phyloP scores from a whole-genome alignment of 148 eudicot genomes.

The Rhododendron simsii region DNA sequence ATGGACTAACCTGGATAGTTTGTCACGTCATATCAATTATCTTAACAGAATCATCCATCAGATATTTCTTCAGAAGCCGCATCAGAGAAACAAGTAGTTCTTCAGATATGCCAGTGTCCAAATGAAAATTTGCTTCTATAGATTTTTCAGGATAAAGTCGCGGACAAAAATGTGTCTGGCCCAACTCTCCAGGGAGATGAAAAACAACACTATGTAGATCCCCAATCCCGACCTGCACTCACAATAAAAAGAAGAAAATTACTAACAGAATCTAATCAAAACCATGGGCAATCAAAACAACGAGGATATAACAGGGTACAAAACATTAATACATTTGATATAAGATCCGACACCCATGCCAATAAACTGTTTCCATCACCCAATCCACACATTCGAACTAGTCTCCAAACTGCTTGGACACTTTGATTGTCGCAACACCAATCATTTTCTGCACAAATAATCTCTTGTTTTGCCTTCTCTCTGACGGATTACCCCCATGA shows the following conservation, averaged over 20 bases:
- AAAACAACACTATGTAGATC: slow-evolving; percentile 94
- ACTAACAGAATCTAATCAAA: neutral
- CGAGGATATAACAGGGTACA: neutral
- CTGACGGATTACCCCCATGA: slow-evolving; percentile 33
- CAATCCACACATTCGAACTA: slow-evolving; percentile 64
- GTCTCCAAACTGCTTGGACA: slow-evolving; percentile 87
- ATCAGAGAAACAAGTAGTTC: slow-evolving; percentile 57
- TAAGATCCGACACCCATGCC: slow-evolving; percentile 76
- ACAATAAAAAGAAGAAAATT: slow-evolving; percentile 9
- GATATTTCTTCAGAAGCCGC: slow-evolving; percentile 82
- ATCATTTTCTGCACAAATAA: slow-evolving; percentile 22
- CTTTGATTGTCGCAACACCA: slow-evolving; percentile 60
- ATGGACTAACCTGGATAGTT: slow-evolving; percentile 66
- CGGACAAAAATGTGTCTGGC: slow-evolving; percentile 36
- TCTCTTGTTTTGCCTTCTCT: slow-evolving; percentile 23
- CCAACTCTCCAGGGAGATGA: slow-evolving; percentile 63
- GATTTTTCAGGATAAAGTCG: slow-evolving; percentile 22
- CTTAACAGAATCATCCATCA: slow-evolving; percentile 89
- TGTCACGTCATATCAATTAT: slow-evolving; percentile 80
- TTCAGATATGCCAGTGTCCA: slow-evolving; percentile 56
- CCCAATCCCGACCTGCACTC: slow-evolving; percentile 81
- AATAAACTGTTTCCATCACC: slow-evolving; percentile 54
- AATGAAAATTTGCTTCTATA: slow-evolving; percentile 28
- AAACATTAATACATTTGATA: slow-evolving; percentile 61
- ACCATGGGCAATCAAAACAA: neutral